These are phyloP conservation scores for Flueggea neowawraea DNA, from an alignment of 441 rosid genomes.

Conservation along the genomic window DNA sequence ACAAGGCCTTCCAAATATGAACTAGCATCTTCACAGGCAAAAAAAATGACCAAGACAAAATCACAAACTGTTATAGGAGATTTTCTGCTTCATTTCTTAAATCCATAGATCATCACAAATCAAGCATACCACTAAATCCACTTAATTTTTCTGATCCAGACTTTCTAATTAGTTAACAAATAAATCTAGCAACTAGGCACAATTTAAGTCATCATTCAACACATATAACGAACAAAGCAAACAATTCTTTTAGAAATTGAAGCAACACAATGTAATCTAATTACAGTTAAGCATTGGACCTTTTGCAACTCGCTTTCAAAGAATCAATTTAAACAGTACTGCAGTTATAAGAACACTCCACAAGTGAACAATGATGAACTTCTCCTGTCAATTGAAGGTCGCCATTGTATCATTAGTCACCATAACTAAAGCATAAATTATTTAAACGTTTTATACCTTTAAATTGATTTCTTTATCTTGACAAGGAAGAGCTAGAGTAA, in stretches of 20 bases:
- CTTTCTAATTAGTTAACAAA: no score
- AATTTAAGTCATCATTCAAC: constrained; percentile 7
- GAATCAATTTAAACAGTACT: constrained; percentile 35
- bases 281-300: constrained; percentile 36
- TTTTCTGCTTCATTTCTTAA: no score
- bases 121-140: no score
- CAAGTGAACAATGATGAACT: constrained; percentile 29
- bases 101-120: no score
- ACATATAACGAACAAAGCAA: neutral
- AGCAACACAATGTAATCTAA: neutral
- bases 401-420: constrained; percentile 4
- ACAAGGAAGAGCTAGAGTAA: constrained; percentile 27
- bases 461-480: constrained; percentile 31
- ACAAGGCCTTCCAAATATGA: constrained; percentile 84
- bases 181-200: no score
- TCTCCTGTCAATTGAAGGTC: constrained; percentile 37
- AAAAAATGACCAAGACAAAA: no score
- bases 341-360: constrained; percentile 56
- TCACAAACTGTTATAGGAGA: no score
- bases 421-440: no score
- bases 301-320: constrained; percentile 53
- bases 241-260: neutral
- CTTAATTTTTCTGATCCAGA: no score
- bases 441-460: no score
- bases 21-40: constrained; percentile 69